phyloP scores from a whole-genome alignment of 768 basidiomycete genomes.

The Termitomyces sp. region DNA sequence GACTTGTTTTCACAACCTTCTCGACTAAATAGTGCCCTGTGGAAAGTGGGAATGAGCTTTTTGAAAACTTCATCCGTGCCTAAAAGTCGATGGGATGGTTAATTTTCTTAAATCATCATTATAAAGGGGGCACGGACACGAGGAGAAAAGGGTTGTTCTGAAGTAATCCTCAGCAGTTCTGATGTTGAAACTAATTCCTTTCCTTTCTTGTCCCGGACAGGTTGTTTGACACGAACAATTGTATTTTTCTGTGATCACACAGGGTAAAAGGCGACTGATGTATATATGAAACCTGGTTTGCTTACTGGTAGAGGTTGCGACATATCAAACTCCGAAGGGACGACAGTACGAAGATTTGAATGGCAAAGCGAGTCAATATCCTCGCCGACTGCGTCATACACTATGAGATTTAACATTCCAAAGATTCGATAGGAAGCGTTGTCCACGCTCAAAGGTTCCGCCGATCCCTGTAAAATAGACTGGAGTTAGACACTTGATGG shows the following conservation, averaged over 20 bases:
- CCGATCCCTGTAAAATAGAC: neutral
- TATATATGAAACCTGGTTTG: neutral
- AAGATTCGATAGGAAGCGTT: neutral
- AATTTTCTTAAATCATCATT: neutral
- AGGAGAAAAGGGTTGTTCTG: neutral
- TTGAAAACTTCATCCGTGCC: neutral
- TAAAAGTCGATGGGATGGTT: neutral
- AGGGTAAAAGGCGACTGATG: neutral
- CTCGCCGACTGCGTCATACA: neutral
- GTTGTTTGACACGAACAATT: neutral
- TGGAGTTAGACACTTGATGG: neutral
- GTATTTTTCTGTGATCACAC: neutral
- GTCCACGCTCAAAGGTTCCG: neutral
- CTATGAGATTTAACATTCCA: neutral
- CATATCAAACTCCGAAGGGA: neutral
- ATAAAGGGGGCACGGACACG: neutral
- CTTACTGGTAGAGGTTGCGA: neutral
- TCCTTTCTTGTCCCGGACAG: neutral
- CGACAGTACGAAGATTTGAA: neutral
- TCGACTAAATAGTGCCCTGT: neutral
- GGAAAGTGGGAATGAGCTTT: neutral
- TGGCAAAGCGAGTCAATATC: neutral
- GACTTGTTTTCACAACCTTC: neutral
- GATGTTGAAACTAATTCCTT: neutral
- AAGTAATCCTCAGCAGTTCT: neutral